phyloP scores from a whole-genome alignment of 192 early-diverging fungal species.

The Backusella westeae region DNA sequence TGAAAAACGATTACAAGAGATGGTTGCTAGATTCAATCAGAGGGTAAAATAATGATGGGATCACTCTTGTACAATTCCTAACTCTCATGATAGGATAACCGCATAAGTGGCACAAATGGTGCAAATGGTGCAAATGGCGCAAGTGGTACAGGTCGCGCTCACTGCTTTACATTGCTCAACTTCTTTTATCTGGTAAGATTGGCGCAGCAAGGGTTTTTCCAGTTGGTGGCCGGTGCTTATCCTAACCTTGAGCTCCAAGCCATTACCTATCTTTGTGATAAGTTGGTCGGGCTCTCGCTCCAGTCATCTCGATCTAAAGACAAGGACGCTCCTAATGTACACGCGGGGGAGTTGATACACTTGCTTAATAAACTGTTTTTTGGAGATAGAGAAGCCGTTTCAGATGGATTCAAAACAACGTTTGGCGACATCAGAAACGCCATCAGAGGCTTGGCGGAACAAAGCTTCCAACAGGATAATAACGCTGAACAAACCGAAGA shows the following conservation, averaged over 20 bases:
- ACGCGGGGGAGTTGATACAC: neutral
- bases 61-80: too few relatives aligned
- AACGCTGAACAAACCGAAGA: neutral
- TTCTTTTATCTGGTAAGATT: constrained; percentile 17
- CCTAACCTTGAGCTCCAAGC: constrained; percentile 8
- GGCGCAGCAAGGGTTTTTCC: constrained; percentile 15
- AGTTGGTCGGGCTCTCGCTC: neutral
- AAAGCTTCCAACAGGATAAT: neutral
- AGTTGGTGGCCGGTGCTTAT: neutral
- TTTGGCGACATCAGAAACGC: neutral
- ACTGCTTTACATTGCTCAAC: neutral
- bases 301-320: neutral
- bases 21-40: neutral
- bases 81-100: too few relatives aligned
- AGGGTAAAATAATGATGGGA: neutral
- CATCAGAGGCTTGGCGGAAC: neutral
- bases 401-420: constrained; percentile 12
- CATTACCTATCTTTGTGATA: constrained; percentile 14
- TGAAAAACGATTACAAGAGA: neutral
- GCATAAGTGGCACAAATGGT: too few relatives aligned
- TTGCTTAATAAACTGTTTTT: neutral
- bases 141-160: too few relatives aligned
- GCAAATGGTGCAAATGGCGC: too few relatives aligned
- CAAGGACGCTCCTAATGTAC: neutral
- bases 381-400: neutral